Evolutionary conservation across 2,329 filamentous ascomycete species (phyloP).

Genomic region (Penicillium sp.): DNA sequence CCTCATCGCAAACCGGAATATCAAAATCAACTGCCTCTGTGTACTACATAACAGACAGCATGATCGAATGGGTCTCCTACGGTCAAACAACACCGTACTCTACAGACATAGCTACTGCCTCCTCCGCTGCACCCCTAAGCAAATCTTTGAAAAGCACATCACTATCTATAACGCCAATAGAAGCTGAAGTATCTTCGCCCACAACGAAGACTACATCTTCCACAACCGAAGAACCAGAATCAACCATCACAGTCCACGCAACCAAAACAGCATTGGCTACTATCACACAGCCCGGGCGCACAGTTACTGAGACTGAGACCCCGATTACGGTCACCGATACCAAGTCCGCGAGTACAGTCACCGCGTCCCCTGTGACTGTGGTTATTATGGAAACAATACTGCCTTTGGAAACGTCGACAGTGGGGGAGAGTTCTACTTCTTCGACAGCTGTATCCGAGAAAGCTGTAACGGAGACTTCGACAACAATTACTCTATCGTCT

Average conservation of each 20-base stretch:
- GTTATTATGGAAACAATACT: neutral
- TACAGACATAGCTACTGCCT: neutral
- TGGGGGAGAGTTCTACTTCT: neutral
- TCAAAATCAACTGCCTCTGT: neutral
- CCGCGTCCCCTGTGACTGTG: neutral
- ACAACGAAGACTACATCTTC: neutral
- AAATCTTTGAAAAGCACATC: neutral
- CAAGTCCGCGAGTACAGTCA: neutral
- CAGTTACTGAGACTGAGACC: neutral
- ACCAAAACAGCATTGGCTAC: neutral
- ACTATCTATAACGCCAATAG: neutral
- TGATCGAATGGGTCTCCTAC: neutral
- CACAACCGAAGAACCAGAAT: neutral
- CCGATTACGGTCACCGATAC: neutral
- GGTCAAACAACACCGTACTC: neutral
- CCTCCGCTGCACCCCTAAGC: neutral
- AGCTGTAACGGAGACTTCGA: neutral
- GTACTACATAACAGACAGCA: neutral
- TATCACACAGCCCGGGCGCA: neutral
- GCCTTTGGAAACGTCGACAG: neutral
- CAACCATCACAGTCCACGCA: neutral
- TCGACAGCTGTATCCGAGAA: neutral
- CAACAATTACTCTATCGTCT: neutral
- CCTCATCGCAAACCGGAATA: neutral
- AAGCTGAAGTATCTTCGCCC: neutral